Conservation (phyloP, 164 flowering plant genomes). For the Macadamia tetraphylla region DNA sequence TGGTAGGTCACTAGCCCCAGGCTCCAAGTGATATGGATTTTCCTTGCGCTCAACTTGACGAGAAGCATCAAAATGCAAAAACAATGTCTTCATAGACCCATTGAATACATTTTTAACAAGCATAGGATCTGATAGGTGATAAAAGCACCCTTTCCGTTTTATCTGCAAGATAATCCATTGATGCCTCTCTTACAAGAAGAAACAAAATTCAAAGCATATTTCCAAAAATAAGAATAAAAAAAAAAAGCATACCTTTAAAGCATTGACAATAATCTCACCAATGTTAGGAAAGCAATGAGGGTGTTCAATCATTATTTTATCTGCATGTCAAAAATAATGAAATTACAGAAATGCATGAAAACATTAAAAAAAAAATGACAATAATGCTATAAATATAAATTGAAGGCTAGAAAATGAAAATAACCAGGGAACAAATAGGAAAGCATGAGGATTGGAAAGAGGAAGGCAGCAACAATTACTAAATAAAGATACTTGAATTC, state of each 20-base stretch:
- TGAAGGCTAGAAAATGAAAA: no score
- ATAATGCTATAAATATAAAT: no score
- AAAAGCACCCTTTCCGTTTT: slow-evolving; percentile 39
- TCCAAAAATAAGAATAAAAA: no score
- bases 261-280: slow-evolving; percentile 46
- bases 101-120: slow-evolving; percentile 46
- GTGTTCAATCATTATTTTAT: slow-evolving; percentile 50
- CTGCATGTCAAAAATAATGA: slow-evolving; percentile 28
- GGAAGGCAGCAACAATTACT: no score
- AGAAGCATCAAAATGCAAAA: slow-evolving; percentile 40
- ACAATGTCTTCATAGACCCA: slow-evolving; percentile 40
- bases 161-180: slow-evolving; percentile 33
- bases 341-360: neutral
- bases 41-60: slow-evolving; percentile 2
- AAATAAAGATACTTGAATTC: no score
- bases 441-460: no score
- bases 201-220: neutral
- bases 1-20: slow-evolving; percentile 12
- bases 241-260: slow-evolving; percentile 48
- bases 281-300: slow-evolving; percentile 46
- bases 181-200: neutral
- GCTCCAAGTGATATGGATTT: slow-evolving; percentile 1
- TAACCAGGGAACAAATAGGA: no score
- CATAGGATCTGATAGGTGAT: slow-evolving; percentile 66
- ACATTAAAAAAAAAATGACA: neutral